Base-by-base conservation (phyloP, 1,139 yeast genomes). In the Casaregolazyma lundiana region DNA sequence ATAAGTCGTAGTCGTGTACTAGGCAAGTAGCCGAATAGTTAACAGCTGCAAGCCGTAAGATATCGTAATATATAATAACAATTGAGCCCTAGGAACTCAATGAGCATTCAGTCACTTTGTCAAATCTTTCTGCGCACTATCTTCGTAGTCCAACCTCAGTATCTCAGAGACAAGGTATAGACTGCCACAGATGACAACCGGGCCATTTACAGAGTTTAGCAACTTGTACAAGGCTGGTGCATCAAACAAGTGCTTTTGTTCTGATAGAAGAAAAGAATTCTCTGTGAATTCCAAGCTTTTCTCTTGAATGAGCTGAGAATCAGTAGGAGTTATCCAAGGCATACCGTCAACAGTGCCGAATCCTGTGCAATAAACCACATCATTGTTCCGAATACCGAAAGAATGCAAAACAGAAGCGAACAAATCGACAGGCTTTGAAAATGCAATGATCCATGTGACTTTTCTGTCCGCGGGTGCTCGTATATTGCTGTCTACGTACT, bases 291-390 rank as follows among this genome's bases (percentile, higher is more conserved):
- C 13, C 5, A 38, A 30, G 2, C 61, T 58, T 11, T 45, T 50
- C 8, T 52, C 36, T 29, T 65, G 63, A 13, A 84, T 59, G 2
- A 66, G 71, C 1, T 60, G 60, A 0, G 76, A 64, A 2, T 69
- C 65, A 52, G 71, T 72, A 2, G 87, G 67, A 20, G 69, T 59
- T 11, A 92, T 80, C 97, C 97, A 92, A 0, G 97, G 96, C 97
- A 90, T 90, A 0, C 86, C 83, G 13, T 84, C 94, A 0, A 95
- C 92, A 1, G 67, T 52, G 1, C 81, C 75, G 61, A 89, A 92
- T 30, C 68, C 61, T 0, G 92, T 80, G 1, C 83, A 74, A 1
- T 83, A 67, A 0, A 89, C 75, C 1, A 67, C 64, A 58, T 89
- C 96, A 0, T 64, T 59, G 0, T 68, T 62, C 8, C 60, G 58